A percentile compares a stretch with the other conserved stretches of the same genome.
These are phyloP conservation scores for Candida tammaniensis DNA, from an alignment of 805 yeast genomes.

Conservation along the genomic window DNA sequence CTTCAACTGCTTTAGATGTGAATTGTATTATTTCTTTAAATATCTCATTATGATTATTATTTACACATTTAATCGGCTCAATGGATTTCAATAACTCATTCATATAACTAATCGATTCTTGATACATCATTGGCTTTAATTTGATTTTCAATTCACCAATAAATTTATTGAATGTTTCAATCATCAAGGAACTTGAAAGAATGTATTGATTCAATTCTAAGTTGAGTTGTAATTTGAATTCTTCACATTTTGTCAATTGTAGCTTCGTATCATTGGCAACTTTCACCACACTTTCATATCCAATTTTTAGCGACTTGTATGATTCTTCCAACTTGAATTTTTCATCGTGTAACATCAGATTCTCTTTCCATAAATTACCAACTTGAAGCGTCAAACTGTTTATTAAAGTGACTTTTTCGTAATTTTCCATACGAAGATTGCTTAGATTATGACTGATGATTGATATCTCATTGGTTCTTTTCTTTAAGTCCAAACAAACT, in stretches of 20 bases:
- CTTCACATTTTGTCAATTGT: not conserved
- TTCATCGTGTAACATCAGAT: not conserved
- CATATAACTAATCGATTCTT: constrained; percentile 14
- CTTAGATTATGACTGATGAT: not conserved
- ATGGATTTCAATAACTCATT: constrained; percentile 8
- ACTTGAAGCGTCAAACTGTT: not conserved
- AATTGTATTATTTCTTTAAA: constrained; percentile 12
- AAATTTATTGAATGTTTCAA: constrained; percentile 5
- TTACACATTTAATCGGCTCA: constrained; percentile 2
- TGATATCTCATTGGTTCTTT: not conserved
- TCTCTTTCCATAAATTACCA: not conserved
- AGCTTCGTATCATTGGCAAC: too few relatives aligned
- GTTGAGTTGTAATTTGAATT: not conserved
- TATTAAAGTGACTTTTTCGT: not conserved
- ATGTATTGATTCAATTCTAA: constrained; percentile 1
- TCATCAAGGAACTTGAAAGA: constrained; percentile 2
- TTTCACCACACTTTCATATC: too few relatives aligned
- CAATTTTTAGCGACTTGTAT: not conserved
- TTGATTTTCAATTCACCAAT: constrained; percentile 3
- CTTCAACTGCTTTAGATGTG: constrained; percentile 14
- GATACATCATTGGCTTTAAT: constrained; percentile 16
- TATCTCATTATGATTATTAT: constrained; percentile 7
- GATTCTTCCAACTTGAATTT: not conserved
- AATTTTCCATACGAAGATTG: not conserved
- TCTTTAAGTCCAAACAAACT: not conserved